Conservation (phyloP, 164 flowering plant genomes). For the Brasenia schreberi region DNA sequence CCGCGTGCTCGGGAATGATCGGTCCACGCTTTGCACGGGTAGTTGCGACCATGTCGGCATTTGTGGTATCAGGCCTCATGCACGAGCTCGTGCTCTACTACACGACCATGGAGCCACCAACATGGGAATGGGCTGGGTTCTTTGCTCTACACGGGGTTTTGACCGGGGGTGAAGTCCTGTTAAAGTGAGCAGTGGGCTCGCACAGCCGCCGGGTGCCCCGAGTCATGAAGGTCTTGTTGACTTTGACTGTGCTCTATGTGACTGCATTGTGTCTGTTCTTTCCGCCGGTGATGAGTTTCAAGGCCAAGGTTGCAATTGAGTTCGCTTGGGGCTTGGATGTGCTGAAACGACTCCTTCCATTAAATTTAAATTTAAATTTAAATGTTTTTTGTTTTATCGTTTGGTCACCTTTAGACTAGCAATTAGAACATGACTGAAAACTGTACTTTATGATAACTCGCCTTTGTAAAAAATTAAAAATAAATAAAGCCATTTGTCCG, state of each 20-base stretch:
- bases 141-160: conserved; percentile 12
- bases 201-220: conserved; percentile 4
- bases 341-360: too few relatives aligned
- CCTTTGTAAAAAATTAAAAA: too few relatives aligned
- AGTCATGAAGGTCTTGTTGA: conserved; percentile 9
- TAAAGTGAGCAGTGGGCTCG: conserved; percentile 3
- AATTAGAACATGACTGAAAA: too few relatives aligned
- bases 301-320: conserved; percentile 8
- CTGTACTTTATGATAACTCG: too few relatives aligned
- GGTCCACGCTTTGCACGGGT: conserved; percentile 1
- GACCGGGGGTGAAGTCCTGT: conserved; percentile 4
- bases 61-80: conserved; percentile 13
- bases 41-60: conserved; percentile 4
- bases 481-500: too few relatives aligned
- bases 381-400: too few relatives aligned
- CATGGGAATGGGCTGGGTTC: conserved; percentile 16
- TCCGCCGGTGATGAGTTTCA: conserved; percentile 25
- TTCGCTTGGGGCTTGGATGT: neutral
- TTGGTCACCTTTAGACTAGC: too few relatives aligned
- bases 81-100: conserved; percentile 14
- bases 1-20: neutral
- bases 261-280: conserved; percentile 34
- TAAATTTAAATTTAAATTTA: too few relatives aligned
- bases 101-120: conserved; percentile 1
- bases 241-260: conserved; percentile 25